These are phyloP conservation scores for Yamagishiella unicocca DNA, from an alignment of 139 green algal species.

Conservation along the genomic window DNA sequence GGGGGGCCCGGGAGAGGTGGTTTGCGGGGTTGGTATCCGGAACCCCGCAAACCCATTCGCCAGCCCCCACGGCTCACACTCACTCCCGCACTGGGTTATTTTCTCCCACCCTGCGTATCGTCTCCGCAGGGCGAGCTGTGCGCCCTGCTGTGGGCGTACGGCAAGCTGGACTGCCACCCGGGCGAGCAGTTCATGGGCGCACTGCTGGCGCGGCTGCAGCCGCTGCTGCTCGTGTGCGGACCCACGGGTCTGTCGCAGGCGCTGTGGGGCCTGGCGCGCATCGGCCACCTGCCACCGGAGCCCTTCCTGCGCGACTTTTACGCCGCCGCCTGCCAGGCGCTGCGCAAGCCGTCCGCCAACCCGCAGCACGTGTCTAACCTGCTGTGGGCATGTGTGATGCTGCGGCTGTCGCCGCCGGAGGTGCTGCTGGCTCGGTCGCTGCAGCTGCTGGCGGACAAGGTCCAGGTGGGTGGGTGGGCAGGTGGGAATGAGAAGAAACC, in stretches of 20 bases:
- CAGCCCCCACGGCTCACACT: neutral
- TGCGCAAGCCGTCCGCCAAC: slow-evolving; percentile 2
- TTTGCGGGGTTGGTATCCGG: neutral
- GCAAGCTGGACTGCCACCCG: slow-evolving; percentile 39
- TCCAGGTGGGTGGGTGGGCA: slow-evolving; percentile 17
- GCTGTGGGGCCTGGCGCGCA: slow-evolving; percentile 38
- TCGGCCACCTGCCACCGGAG: neutral
- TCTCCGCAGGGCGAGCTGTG: slow-evolving; percentile 9
- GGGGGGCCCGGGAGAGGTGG: neutral
- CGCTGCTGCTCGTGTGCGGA: neutral
- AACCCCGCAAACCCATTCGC: neutral
- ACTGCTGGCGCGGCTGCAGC: slow-evolving; percentile 5
- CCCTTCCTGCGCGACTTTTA: neutral
- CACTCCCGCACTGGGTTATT: neutral
- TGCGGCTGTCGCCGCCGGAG: slow-evolving; percentile 8
- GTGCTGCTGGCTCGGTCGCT: neutral
- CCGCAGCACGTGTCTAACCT: slow-evolving; percentile 35
- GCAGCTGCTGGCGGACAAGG: neutral
- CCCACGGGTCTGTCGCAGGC: slow-evolving; percentile 33
- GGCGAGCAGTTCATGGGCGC: neutral
- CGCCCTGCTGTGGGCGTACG: slow-evolving; percentile 26
- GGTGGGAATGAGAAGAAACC: too few relatives aligned
- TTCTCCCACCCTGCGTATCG: neutral
- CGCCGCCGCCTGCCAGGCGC: neutral
- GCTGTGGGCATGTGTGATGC: slow-evolving; percentile 31